Conservation (phyloP, 768 basidiomycete species). For the Polyporus arcularius region DNA sequence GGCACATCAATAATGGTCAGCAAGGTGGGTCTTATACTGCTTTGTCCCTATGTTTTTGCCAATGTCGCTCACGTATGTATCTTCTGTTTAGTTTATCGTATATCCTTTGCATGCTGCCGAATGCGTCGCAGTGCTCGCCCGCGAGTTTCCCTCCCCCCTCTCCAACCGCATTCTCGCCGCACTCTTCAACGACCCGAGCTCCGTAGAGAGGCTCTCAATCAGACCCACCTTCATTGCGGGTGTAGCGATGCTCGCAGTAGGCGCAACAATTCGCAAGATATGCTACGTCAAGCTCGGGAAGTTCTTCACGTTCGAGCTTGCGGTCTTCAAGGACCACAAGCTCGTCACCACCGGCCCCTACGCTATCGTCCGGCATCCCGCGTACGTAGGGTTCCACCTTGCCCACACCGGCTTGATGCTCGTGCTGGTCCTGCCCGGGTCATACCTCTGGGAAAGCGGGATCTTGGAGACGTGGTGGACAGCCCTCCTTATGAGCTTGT, state of each 20-base stretch:
- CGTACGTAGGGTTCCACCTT: constrained; percentile 12
- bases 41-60: too few relatives aligned
- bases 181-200: too few relatives aligned
- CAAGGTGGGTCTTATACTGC: too few relatives aligned
- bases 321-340: constrained; percentile 9
- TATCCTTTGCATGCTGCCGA: too few relatives aligned
- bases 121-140: too few relatives aligned
- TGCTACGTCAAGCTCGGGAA: constrained; percentile 8
- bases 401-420: not conserved
- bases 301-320: constrained; percentile 19
- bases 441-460: constrained; percentile 8
- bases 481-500: not conserved
- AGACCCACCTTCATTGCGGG: not conserved
- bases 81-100: too few relatives aligned
- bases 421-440: not conserved
- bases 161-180: too few relatives aligned
- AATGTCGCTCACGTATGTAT: too few relatives aligned
- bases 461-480: not conserved
- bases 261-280: not conserved
- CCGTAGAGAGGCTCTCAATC: too few relatives aligned
- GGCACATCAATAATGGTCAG: too few relatives aligned
- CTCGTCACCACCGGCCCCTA: constrained; percentile 20
- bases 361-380: constrained; percentile 21
- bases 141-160: too few relatives aligned
- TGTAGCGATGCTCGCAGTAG: not conserved